Conservation (phyloP, 441 rosid genomes). For the Gossypium gossypioides region DNA sequence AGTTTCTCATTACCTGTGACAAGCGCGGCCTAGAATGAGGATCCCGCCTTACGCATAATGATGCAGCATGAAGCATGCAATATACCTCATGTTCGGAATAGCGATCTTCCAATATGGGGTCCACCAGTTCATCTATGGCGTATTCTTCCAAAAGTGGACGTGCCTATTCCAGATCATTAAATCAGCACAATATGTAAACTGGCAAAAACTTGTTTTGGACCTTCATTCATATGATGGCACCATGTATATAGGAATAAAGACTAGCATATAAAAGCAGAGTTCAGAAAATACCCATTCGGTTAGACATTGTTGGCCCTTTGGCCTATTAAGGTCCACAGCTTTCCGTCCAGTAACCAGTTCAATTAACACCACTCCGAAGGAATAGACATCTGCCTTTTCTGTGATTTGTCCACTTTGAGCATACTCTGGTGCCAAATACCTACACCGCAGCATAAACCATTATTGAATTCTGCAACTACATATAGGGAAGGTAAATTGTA, state of each 20-base stretch:
- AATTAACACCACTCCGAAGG: constrained; percentile 83
- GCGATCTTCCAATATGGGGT: constrained; percentile 50
- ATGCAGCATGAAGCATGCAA: constrained; percentile 90
- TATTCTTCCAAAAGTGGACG: constrained; percentile 82
- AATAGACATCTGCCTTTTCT: constrained; percentile 93
- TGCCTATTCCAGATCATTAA: constrained; percentile 48
- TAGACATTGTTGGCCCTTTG: constrained; percentile 94
- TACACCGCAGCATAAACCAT: constrained; percentile 22
- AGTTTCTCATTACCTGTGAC: constrained; percentile 60
- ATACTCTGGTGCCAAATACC: constrained; percentile 97
- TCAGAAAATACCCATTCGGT: constrained; percentile 77
- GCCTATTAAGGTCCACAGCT: constrained; percentile 84
- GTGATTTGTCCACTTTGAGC: constrained; percentile 96
- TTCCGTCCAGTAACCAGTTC: constrained; percentile 95
- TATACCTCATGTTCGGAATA: constrained; percentile 66
- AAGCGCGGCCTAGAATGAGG: constrained; percentile 88
- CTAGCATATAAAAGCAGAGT: constrained; percentile 5
- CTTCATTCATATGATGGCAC: neutral
- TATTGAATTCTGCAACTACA: constrained; percentile 12
- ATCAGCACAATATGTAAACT: neutral
- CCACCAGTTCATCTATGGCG: constrained; percentile 64
- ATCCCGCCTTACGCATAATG: constrained; percentile 75
- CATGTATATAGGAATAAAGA: neutral
- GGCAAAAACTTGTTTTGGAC: neutral
- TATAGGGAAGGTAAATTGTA: neutral